Percentiles rank a stretch among this genome's conserved stretches.
These are phyloP conservation scores for Sarcocystis neurona DNA, from an alignment of 169 alveolate genomes.

Conservation along the genomic window DNA sequence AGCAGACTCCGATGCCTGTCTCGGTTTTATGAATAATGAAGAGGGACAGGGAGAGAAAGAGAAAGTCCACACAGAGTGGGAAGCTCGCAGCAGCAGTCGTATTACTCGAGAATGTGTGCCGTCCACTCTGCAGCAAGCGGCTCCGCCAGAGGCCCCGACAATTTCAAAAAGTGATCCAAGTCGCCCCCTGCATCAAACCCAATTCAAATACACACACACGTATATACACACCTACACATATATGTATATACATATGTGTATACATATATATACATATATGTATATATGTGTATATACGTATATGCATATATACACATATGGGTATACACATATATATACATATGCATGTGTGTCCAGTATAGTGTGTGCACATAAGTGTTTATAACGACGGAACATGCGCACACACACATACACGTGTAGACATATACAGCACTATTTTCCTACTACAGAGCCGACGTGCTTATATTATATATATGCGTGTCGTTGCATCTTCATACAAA, in stretches of 20 bases:
- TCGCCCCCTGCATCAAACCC: constrained; percentile 79
- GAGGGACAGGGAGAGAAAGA: too few relatives aligned
- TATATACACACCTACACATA: background rate
- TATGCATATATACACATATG: background rate
- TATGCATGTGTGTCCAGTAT: background rate
- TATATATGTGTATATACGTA: too few relatives aligned
- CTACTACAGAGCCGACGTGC: too few relatives aligned
- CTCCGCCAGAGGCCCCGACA: constrained; percentile 86
- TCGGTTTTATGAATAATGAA: too few relatives aligned
- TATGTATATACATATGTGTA: background rate
- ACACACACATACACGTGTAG: too few relatives aligned
- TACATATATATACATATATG: background rate
- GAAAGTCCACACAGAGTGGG: too few relatives aligned
- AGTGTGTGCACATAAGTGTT: background rate
- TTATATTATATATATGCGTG: too few relatives aligned
- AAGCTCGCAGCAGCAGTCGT: too few relatives aligned
- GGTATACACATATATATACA: background rate
- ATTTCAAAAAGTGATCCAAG: constrained; percentile 84
- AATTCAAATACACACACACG: background rate
- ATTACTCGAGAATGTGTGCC: constrained; percentile 82
- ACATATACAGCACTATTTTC: too few relatives aligned
- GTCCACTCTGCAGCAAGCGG: constrained; percentile 86
- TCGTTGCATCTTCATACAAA: too few relatives aligned
- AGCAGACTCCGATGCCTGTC: background rate
- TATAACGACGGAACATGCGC: too few relatives aligned